Percentiles rank a stretch among this genome's conserved stretches.
Evolutionary conservation across 805 yeast species (phyloP).

Genomic region (Myxozyma neglecta): DNA sequence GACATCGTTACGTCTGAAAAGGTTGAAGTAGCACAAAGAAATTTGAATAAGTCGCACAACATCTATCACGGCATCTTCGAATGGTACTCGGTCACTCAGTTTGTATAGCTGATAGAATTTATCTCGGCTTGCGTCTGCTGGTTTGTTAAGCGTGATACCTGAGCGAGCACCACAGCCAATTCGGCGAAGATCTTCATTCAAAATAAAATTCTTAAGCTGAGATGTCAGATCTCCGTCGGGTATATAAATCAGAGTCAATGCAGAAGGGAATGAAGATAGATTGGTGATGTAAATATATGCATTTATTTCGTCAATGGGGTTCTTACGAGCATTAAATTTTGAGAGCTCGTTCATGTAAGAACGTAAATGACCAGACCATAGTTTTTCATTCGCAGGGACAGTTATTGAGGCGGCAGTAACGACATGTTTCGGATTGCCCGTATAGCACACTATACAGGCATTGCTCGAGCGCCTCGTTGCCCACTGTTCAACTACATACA

Average conservation of each 20-base stretch:
- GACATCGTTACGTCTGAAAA: conserved; percentile 64
- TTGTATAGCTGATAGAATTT: conserved; percentile 76
- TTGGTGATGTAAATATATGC: conserved; percentile 72
- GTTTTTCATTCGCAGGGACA: conserved; percentile 48
- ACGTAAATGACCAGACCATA: conserved; percentile 55
- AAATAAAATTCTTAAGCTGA: conserved; percentile 49
- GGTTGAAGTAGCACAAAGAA: conserved; percentile 71
- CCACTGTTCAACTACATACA: conserved; percentile 96
- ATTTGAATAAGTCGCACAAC: conserved; percentile 73
- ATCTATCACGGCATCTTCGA: conserved; percentile 68
- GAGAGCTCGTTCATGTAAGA: conserved; percentile 65
- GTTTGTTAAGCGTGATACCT: conserved; percentile 64
- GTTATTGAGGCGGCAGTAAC: conserved; percentile 62
- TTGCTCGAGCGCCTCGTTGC: conserved; percentile 63
- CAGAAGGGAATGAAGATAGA: conserved; percentile 75
- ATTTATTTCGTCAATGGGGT: conserved; percentile 53
- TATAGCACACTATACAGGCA: conserved; percentile 73
- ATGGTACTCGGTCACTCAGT: conserved; percentile 51
- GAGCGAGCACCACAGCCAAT: conserved; percentile 85
- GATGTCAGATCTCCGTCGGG: conserved; percentile 53
- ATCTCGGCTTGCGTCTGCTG: conserved; percentile 75
- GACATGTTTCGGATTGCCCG: conserved; percentile 74
- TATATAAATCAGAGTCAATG: conserved; percentile 68
- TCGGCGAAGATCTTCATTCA: conserved; percentile 74
- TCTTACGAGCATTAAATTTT: conserved; percentile 67